Conservation (phyloP, 148 eudicot species). For the Chenopodium quinoa region DNA sequence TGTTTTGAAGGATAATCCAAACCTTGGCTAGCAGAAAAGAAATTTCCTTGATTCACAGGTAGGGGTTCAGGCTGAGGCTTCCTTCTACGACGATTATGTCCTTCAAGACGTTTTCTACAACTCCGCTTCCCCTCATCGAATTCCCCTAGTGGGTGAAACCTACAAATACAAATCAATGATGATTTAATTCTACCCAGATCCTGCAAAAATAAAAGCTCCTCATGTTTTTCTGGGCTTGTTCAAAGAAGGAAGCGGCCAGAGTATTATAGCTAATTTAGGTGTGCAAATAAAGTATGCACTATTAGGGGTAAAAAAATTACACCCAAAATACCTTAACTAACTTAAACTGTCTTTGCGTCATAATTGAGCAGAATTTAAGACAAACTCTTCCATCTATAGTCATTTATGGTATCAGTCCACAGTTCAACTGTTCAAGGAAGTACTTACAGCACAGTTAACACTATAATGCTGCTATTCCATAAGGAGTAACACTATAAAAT, state of each 20-base stretch:
- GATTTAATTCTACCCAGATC: background rate
- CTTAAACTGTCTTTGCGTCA: background rate
- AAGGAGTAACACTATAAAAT: background rate
- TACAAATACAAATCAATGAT: conserved; percentile 21
- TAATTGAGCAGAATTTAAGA: background rate
- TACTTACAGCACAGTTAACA: background rate
- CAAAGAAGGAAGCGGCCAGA: conserved; percentile 12
- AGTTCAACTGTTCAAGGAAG: background rate
- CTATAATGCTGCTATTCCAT: background rate
- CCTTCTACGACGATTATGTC: conserved; percentile 66
- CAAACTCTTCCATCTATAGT: background rate
- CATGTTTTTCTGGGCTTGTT: background rate
- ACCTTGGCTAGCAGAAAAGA: conserved; percentile 56
- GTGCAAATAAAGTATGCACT: background rate
- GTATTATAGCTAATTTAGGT: background rate
- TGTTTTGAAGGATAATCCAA: background rate
- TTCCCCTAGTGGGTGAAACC: conserved; percentile 78
- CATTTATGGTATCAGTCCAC: background rate
- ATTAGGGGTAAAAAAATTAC: background rate
- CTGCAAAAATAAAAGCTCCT: conserved; percentile 4
- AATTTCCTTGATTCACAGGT: conserved; percentile 35
- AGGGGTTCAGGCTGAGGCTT: conserved; percentile 75
- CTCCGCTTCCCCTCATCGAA: conserved; percentile 69
- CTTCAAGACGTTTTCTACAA: conserved; percentile 68
- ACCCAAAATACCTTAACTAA: background rate